Evolutionary conservation across 371 early-diverging fungal genomes (phyloP), one percentile per base, ranked within the genome.

Genomic region (Coemansia linderi): DNA sequence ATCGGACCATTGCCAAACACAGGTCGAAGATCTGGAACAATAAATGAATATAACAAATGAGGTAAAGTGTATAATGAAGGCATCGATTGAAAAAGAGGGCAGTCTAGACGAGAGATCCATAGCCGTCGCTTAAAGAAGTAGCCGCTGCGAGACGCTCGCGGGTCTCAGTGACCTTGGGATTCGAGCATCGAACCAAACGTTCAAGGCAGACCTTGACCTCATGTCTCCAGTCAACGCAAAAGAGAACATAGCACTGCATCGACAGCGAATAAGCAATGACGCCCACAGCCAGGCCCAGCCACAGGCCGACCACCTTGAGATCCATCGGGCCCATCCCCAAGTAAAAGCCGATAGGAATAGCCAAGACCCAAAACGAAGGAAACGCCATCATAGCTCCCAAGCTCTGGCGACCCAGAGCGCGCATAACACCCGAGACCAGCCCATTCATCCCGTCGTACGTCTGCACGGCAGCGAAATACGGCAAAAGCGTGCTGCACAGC

Each of bases 351-450:
- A 90, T 56, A 0, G 93, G 93, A 29, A 91, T 67, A 0, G 87
- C 91, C 7, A 92, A 67, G 2, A 86, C 41, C 72, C 84, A 85
- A 63, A 90, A 91, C 1, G 88, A 88, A 48, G 89, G 73, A 52
- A 92, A 59, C 72, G 88, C 89, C 60, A 92, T 71, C 56, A 80
- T 77, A 3, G 93, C 92, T 4, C 91, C 91, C 40, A 90, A 62
- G 10, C 85, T 84, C 65, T 91, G 91, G 37, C 87, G 69, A 19
- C 93, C 93, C 12, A 87, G 73, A 9, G 91, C 92, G n/a, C 92
- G 87, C 54, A 92, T 74, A 0, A 91, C 82, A 24, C 92, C 92
- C 15, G 87, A 88, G n/a, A 85, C 83, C 5, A 90, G 85, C 19
- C 87, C 86, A 7, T 87, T 87, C 38, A 89, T 69, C 4, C 88